These are phyloP conservation scores for Linnemannia exigua DNA, from an alignment of 192 early-diverging fungal species.

Conservation along the genomic window DNA sequence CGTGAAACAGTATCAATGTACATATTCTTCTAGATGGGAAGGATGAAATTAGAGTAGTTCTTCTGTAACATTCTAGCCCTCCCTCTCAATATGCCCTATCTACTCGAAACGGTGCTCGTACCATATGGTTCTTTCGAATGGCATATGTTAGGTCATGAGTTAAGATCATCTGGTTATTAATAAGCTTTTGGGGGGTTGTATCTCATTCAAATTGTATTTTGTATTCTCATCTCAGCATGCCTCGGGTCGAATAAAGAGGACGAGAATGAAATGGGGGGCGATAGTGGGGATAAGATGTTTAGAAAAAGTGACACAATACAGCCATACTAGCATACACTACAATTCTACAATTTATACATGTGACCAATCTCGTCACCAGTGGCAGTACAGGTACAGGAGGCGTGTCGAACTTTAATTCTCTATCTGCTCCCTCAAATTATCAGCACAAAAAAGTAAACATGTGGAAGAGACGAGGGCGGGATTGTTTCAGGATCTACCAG, in stretches of 20 bases:
- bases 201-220: not conserved
- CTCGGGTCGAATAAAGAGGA: not conserved
- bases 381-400: not conserved
- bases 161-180: not conserved
- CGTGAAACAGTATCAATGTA: not conserved
- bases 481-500: not conserved
- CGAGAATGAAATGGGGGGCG: not conserved
- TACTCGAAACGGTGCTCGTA: not conserved
- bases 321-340: not conserved
- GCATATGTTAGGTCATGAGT: not conserved
- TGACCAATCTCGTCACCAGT: not conserved
- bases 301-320: not conserved
- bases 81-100: not conserved
- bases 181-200: not conserved
- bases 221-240: not conserved
- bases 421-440: conserved; percentile 5
- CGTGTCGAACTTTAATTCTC: not conserved
- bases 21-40: not conserved
- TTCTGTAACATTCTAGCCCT: not conserved
- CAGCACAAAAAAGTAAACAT: not conserved
- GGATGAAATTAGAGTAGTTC: not conserved
- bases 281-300: no score
- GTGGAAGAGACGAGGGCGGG: no score
- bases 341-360: conserved; percentile 5
- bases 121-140: not conserved